Evolutionary conservation across 345 rosid species (phyloP), one percentile per base, ranked within the genome.

Genomic region (Combretum micranthum): DNA sequence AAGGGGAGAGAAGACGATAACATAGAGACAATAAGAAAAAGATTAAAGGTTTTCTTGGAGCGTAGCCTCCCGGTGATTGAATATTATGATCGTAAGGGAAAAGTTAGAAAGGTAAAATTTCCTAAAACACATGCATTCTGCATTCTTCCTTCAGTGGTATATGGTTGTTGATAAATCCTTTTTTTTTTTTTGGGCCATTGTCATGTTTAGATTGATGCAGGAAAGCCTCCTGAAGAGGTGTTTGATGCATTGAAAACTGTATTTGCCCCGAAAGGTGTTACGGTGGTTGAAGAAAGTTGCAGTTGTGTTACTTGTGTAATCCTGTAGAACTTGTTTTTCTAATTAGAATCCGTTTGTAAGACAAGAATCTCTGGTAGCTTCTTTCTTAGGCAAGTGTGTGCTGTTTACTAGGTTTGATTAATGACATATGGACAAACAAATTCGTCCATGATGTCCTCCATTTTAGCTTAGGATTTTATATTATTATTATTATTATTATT

Each of bases 1-100:
- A 54, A 84, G 95, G 93, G 88, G 68, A 80, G 97, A 72, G 82
- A 68, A 45, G 97, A 87, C 63, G 97, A 85, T 72, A 81, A 81
- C 59, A 59, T 75, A 47, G 91, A 83, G 60, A 82, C 82, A 3
- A 63, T 83, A 53, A 72, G 75, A 77, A 90, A 83, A 72, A 57
- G 94, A 21, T 82, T 80, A 26, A 78, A 75, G 65, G 90, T 81
- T 56, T 83, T 71, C 62, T 52, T 77, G 43, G 87, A 80, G 32
- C 83, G 91, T 57, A 82, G 79, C 13, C 72, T 83, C 44, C 90
- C 84, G 22, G 76, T 83, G 48, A 62, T 82, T 26, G 63, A 73
- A 60, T 76, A 82, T 70, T 82, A 75, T 22, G 61, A 61, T 45
- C 60, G 78, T 57, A 69, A 77, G 82, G 79, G 84, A 59, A 72